A percentile compares a stretch with the other conserved stretches of the same genome.
Conservation (phyloP, 495 filamentous ascomycete genomes). For the Xylaria flabelliformis region DNA sequence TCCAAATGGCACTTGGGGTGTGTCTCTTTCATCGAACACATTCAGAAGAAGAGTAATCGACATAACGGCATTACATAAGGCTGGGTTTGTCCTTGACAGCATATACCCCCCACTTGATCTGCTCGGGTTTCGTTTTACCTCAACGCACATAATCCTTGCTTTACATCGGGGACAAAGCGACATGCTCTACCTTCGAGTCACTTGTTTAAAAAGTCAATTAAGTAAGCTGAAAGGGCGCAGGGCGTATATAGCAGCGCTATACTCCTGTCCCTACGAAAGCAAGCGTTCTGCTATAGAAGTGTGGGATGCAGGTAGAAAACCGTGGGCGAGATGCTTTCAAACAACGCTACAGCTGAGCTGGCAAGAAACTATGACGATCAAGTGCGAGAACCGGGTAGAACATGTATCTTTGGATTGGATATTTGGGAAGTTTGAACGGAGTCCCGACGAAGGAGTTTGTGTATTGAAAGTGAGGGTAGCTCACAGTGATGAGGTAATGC, state of each 20-base stretch:
- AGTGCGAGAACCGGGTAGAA: not conserved
- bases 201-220: not conserved
- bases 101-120: not conserved
- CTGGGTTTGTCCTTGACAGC: slow-evolving; percentile 1
- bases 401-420: not conserved
- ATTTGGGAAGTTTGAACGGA: too few species aligned
- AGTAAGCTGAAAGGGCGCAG: too few species aligned
- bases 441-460: too few species aligned
- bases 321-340: not conserved
- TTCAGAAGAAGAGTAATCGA: too few species aligned
- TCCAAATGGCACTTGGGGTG: too few species aligned
- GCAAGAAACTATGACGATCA: not conserved
- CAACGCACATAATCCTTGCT: not conserved
- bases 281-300: not conserved
- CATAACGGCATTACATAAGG: not conserved
- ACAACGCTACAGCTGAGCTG: not conserved
- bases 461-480: too few species aligned
- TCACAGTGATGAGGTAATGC: too few species aligned
- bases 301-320: not conserved
- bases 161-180: not conserved
- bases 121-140: not conserved
- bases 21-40: too few species aligned
- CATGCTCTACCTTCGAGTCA: not conserved
- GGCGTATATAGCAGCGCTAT: not conserved
- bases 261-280: not conserved